Evolutionary conservation across 2,329 filamentous ascomycete species (phyloP).

Genomic region (Colletotrichum acutatum): DNA sequence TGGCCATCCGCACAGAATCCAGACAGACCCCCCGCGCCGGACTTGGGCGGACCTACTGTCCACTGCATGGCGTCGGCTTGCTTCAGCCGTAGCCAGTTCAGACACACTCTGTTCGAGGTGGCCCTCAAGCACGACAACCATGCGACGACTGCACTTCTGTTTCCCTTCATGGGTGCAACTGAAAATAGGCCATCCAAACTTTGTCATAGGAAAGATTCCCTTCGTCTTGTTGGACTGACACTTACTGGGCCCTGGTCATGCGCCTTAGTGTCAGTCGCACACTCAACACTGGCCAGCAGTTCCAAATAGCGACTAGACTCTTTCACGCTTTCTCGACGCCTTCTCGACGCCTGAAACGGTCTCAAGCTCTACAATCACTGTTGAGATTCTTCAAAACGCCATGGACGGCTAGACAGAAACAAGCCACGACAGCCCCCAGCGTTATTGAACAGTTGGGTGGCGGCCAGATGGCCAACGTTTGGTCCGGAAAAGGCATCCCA

Average conservation of each 20-base stretch:
- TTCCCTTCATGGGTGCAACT: background rate
- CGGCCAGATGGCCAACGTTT: background rate
- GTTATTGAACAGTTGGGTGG: background rate
- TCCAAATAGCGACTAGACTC: background rate
- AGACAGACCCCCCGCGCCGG: background rate
- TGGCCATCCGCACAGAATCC: too few relatives aligned
- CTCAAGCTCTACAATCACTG: background rate
- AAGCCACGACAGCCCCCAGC: background rate
- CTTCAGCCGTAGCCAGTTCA: background rate
- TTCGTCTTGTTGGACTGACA: background rate
- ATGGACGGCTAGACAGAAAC: background rate
- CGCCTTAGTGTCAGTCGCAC: background rate
- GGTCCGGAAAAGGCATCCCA: background rate
- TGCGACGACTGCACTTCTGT: background rate
- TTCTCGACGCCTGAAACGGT: background rate
- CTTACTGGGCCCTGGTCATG: background rate
- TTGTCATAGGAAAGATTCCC: background rate
- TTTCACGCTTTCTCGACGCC: background rate
- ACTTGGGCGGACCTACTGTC: background rate
- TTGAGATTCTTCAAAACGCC: background rate
- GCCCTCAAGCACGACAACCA: background rate
- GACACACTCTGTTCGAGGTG: slow-evolving; percentile 10
- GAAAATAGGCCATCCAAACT: background rate
- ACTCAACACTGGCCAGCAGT: background rate
- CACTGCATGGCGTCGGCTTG: background rate